Evolutionary conservation across 257 asterid genomes (phyloP).

Genomic region (Ajuga chamaepitys): DNA sequence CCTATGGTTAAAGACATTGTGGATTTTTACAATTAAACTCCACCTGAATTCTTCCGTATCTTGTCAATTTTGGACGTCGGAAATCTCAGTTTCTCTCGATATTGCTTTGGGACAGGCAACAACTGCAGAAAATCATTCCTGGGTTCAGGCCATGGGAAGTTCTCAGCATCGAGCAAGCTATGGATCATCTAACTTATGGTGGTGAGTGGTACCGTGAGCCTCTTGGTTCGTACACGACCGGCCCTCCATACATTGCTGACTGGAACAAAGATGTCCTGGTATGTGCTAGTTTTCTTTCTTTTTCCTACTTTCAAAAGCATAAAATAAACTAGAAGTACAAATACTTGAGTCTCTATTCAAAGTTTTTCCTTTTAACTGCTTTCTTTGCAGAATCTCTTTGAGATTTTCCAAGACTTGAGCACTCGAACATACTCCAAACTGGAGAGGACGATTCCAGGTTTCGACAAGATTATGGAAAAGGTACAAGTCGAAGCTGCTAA

Average conservation of each 20-base stretch:
- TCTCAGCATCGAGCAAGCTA: slow-evolving; percentile 89
- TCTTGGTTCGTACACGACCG: slow-evolving; percentile 75
- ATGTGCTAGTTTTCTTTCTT: neutral
- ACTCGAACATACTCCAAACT: slow-evolving; percentile 29
- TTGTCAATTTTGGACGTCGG: too few relatives aligned
- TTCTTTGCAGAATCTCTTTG: slow-evolving; percentile 38
- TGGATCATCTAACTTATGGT: slow-evolving; percentile 81
- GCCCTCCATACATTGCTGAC: slow-evolving; percentile 73
- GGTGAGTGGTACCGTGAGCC: slow-evolving; percentile 93
- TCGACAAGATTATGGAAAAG: slow-evolving; percentile 40
- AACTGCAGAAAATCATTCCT: slow-evolving; percentile 62
- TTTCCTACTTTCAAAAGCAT: neutral
- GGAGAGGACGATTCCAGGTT: slow-evolving; percentile 58
- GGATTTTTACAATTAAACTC: too few relatives aligned
- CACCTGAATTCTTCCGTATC: too few relatives aligned
- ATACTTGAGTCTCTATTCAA: too few relatives aligned
- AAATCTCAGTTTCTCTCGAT: neutral
- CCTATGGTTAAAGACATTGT: too few relatives aligned
- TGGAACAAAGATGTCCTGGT: slow-evolving; percentile 64
- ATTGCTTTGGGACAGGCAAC: slow-evolving; percentile 36
- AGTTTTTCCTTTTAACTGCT: neutral
- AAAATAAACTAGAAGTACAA: too few relatives aligned
- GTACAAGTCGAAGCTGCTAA: slow-evolving; percentile 31
- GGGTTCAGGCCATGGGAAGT: slow-evolving; percentile 99
- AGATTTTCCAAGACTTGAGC: slow-evolving; percentile 37